phyloP scores from a whole-genome alignment of 2,329 filamentous ascomycete genomes.

The Penicillium freii region DNA sequence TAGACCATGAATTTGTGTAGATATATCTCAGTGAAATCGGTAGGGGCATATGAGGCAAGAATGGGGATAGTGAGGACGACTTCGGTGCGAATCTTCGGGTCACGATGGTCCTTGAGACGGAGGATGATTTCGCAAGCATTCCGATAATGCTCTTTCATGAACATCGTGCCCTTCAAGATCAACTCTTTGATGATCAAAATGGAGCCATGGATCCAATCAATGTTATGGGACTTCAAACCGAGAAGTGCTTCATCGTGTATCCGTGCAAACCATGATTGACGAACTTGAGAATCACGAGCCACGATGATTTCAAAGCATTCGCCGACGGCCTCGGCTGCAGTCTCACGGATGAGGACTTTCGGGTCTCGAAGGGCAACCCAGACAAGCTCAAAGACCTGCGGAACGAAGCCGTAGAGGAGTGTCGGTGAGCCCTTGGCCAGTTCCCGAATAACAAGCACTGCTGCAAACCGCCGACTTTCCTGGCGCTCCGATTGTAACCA shows the following conservation, averaged over 20 bases:
- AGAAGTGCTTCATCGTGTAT: slow-evolving; percentile 83
- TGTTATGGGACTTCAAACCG: slow-evolving; percentile 74
- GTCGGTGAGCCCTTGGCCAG: slow-evolving; percentile 91
- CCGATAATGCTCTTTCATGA: slow-evolving; percentile 93
- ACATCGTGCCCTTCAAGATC: slow-evolving; percentile 94
- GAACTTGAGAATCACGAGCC: slow-evolving; percentile 84
- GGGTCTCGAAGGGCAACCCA: slow-evolving; percentile 91
- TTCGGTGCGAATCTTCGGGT: slow-evolving; percentile 81
- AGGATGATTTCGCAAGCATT: slow-evolving; percentile 91
- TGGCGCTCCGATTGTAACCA: slow-evolving; percentile 94
- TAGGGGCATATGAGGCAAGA: slow-evolving; percentile 85
- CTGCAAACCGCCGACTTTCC: slow-evolving; percentile 89
- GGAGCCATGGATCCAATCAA: slow-evolving; percentile 92
- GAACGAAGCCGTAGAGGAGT: slow-evolving; percentile 90
- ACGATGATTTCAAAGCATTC: slow-evolving; percentile 95
- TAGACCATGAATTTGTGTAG: slow-evolving; percentile 97
- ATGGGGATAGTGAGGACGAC: slow-evolving; percentile 90
- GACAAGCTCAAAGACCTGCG: slow-evolving; percentile 92
- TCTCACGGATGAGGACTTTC: slow-evolving; percentile 86
- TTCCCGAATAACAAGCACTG: slow-evolving; percentile 85
- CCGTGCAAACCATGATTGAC: slow-evolving; percentile 81
- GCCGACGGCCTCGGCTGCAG: slow-evolving; percentile 87
- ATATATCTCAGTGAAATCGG: slow-evolving; percentile 82
- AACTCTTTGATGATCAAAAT: slow-evolving; percentile 89
- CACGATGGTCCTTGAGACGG: slow-evolving; percentile 88